Evolutionary conservation across 805 yeast genomes (phyloP).

Genomic region (Yamadazyma akitaensis): DNA sequence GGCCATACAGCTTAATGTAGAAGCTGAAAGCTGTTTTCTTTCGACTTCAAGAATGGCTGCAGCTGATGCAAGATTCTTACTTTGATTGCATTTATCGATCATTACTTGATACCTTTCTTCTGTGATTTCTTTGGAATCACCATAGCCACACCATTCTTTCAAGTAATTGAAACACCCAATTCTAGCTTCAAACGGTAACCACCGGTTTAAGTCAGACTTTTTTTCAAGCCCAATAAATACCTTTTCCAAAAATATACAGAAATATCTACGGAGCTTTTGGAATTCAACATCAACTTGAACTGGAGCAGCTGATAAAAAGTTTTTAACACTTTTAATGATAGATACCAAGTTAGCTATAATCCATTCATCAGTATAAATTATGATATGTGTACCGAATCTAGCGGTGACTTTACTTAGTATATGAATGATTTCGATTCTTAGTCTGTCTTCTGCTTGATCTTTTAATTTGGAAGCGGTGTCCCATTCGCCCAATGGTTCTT

Average conservation of each 20-base stretch:
- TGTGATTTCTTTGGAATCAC: slow-evolving; percentile 57
- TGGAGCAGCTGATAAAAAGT: slow-evolving; percentile 51
- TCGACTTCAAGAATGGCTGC: slow-evolving; percentile 81
- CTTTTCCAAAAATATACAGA: slow-evolving; percentile 76
- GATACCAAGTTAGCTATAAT: slow-evolving; percentile 60
- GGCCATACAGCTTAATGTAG: slow-evolving; percentile 84
- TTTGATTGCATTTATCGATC: slow-evolving; percentile 41
- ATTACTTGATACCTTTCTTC: slow-evolving; percentile 63
- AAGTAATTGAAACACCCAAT: slow-evolving; percentile 76
- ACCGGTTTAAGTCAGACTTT: slow-evolving; percentile 36
- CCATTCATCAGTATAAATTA: slow-evolving; percentile 62
- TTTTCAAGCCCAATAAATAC: slow-evolving; percentile 57
- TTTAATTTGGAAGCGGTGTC: slow-evolving; percentile 27
- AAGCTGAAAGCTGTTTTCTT: slow-evolving; percentile 59
- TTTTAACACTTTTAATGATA: slow-evolving; percentile 59
- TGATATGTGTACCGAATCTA: slow-evolving; percentile 48
- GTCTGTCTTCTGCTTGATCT: slow-evolving; percentile 36
- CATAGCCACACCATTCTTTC: slow-evolving; percentile 95
- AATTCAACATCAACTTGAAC: slow-evolving; percentile 66
- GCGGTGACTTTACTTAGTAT: slow-evolving; percentile 67
- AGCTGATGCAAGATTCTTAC: slow-evolving; percentile 46
- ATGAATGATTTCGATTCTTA: slow-evolving; percentile 76
- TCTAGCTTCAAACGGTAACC: slow-evolving; percentile 86
- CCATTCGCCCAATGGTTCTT: slow-evolving; percentile 51
- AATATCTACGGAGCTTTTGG: slow-evolving; percentile 77